Percentiles rank a stretch among this genome's conserved stretches.
Evolutionary conservation across 2,329 filamentous ascomycete species (phyloP).

Genomic region (Waltergamsia citrina): DNA sequence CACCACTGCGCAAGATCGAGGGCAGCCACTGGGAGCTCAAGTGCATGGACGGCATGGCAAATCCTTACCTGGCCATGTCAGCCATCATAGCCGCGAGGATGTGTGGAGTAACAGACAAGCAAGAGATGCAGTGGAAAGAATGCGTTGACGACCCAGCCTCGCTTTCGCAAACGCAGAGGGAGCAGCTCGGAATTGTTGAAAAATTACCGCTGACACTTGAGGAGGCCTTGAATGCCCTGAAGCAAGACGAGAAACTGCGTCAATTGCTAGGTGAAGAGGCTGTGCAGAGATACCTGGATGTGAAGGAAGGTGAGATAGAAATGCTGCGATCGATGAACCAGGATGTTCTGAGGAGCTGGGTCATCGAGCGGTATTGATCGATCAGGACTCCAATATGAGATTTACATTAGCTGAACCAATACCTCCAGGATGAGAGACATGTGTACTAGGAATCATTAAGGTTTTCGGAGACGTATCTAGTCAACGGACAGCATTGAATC

Average conservation of each 20-base stretch:
- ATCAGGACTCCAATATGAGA: not conserved
- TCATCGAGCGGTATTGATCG: constrained; percentile 53
- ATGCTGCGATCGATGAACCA: constrained; percentile 30
- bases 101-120: constrained; percentile 14
- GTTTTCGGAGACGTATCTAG: too few species aligned
- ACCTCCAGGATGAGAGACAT: too few species aligned
- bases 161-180: constrained; percentile 35
- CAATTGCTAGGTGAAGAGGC: constrained; percentile 37
- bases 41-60: constrained; percentile 68
- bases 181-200: constrained; percentile 39
- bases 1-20: constrained; percentile 59
- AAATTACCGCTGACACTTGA: constrained; percentile 44
- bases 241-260: constrained; percentile 33
- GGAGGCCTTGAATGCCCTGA: constrained; percentile 44
- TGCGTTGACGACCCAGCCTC: constrained; percentile 43
- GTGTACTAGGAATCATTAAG: too few species aligned
- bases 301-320: constrained; percentile 50
- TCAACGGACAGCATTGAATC: too few species aligned
- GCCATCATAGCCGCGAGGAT: constrained; percentile 20
- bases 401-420: too few species aligned
- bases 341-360: constrained; percentile 42
- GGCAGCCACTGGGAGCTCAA: constrained; percentile 70
- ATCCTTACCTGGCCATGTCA: constrained; percentile 56
- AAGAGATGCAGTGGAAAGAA: constrained; percentile 39
- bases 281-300: constrained; percentile 44